These are phyloP conservation scores for Xylaria sp. DNA, from an alignment of 2,329 filamentous ascomycete genomes.

Conservation along the genomic window DNA sequence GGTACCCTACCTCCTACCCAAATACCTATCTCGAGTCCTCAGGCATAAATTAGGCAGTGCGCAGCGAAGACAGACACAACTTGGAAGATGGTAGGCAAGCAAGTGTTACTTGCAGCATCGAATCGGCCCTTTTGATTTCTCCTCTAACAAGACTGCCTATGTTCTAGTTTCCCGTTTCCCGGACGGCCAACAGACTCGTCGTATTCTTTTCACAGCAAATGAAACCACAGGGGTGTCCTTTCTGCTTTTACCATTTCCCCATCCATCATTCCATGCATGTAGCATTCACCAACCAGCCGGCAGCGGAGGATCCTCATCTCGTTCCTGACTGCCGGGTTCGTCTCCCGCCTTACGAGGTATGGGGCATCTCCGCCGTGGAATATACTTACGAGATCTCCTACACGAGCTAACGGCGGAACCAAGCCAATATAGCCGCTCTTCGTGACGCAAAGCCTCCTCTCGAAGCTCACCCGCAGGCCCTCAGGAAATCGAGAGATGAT, in stretches of 20 bases:
- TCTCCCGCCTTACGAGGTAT: conserved; percentile 9
- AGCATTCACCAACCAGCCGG: conserved; percentile 24
- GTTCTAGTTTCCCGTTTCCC: too few species aligned
- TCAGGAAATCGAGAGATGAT: conserved; percentile 11
- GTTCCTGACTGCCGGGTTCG: background rate
- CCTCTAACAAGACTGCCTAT: too few species aligned
- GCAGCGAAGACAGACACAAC: too few species aligned
- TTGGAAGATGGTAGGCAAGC: too few species aligned
- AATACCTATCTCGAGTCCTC: too few species aligned
- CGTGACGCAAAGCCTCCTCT: conserved; percentile 17
- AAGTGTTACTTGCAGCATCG: too few species aligned
- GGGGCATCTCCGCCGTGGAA: conserved; percentile 12
- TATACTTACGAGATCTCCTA: conserved; percentile 17
- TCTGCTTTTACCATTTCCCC: conserved; percentile 12
- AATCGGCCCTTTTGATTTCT: too few species aligned
- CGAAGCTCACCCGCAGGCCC: conserved; percentile 14
- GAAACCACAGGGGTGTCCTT: conserved; percentile 12
- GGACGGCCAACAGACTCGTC: too few species aligned
- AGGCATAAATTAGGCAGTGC: too few species aligned
- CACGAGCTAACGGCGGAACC: conserved; percentile 16
- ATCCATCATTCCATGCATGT: conserved; percentile 25
- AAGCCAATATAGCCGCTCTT: conserved; percentile 22
- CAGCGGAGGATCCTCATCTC: conserved; percentile 10
- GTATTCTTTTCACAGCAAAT: too few species aligned
- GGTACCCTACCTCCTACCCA: too few species aligned